Evolutionary conservation across 805 yeast species (phyloP), one percentile per base, ranked within the genome.

Genomic region (Wickerhamiella occidentalis): DNA sequence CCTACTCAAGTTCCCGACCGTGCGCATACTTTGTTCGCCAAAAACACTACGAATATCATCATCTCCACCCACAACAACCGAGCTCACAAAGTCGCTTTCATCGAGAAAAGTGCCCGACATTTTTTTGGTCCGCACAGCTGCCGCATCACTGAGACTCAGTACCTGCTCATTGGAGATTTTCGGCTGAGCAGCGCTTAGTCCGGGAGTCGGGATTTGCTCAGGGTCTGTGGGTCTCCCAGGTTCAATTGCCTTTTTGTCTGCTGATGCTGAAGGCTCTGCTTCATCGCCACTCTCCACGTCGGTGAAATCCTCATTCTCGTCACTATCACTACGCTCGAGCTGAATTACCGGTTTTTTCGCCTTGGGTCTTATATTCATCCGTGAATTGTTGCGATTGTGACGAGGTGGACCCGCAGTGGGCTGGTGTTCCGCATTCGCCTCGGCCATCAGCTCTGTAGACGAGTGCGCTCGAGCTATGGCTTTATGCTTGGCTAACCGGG

Each of bases 131-230:
- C 41, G 21, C 19, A 21, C 41, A 2, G 48, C 48, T 3, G 48
- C 19, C 2, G 26, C 13, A 13, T 45, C 43, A n/a, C 36, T 29
- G 6, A 58, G 59, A 3, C 57, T 49, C 3, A 58, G 54, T 2
- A 58, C 62, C 5, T 56, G 54, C 21, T 58, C 62, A 19, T 55
- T 60, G 12, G 54, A 46, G 15, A 58, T 40, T 40, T 58, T 55
- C 2, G 62, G 58, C 18, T 61, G 58, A 1, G 57, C 55, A 8
- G 61, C 60, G 33, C 29, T 19, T 7, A 21, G 18, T 6, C 21
- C 21, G 6, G 44, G 19, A 19, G 17, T 9, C 8, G 30, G 19
- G 23, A 17, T 29, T 9, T n/a, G 29, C 12, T 22, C 30, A 25
- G 44, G 12, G 12, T 19, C 21, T 6, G 26, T 8, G n/a, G n/a